These are phyloP conservation scores for Colletotrichum sp. DNA, from an alignment of 2,329 filamentous ascomycete species.

Conservation along the genomic window DNA sequence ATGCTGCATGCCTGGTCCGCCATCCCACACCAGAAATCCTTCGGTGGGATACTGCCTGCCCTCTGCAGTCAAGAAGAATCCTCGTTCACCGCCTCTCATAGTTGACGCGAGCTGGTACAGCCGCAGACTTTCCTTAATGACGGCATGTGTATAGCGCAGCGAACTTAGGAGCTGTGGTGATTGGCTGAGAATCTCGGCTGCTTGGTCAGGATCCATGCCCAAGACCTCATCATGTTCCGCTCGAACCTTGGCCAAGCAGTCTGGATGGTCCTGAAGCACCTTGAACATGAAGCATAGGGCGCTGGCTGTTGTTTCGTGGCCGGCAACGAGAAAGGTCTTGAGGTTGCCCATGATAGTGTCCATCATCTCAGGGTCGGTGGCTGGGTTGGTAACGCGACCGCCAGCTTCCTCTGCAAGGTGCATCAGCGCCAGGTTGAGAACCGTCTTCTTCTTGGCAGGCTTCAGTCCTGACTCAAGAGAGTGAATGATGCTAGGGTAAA, in stretches of 20 bases:
- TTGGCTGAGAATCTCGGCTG: conserved; percentile 17
- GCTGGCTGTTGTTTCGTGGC: conserved; percentile 39
- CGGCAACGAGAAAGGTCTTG: conserved; percentile 39
- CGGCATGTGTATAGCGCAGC: conserved; percentile 38
- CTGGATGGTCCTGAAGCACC: conserved; percentile 32
- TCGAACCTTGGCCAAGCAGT: conserved; percentile 31
- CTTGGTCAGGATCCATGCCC: conserved; percentile 28
- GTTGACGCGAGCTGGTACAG: conserved; percentile 33
- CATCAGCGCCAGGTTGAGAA: not conserved
- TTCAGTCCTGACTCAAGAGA: not conserved
- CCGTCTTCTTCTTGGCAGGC: conserved; percentile 6
- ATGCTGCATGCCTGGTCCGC: conserved; percentile 38
- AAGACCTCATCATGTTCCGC: conserved; percentile 40
- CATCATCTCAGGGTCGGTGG: not conserved
- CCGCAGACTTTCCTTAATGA: conserved; percentile 40
- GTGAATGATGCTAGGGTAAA: not conserved
- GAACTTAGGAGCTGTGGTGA: conserved; percentile 31
- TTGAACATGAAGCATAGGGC: conserved; percentile 37
- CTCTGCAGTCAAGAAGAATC: conserved; percentile 40
- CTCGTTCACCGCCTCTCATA: conserved; percentile 25
- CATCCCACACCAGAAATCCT: conserved; percentile 44
- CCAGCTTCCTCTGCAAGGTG: not conserved
- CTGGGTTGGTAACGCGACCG: not conserved
- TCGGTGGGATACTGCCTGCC: conserved; percentile 49
- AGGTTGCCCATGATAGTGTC: conserved; percentile 35